Base-by-base conservation (phyloP, 768 basidiomycete species). In the Suillus luteus region DNA sequence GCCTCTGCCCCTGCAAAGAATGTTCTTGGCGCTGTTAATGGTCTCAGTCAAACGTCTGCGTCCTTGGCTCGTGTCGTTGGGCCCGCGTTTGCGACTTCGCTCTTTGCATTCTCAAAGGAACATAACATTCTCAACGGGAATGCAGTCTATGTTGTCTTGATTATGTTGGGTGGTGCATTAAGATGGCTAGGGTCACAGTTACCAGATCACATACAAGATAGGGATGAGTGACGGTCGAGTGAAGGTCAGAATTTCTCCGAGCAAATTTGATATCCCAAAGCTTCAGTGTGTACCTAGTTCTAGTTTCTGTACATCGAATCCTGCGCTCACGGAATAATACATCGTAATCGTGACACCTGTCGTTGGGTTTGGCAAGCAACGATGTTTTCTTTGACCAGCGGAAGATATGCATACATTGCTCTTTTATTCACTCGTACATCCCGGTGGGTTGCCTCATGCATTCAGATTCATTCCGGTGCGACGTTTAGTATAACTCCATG, bases 21-120 rank as follows among this genome's bases (percentile, higher is more conserved):
- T 10, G 79, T 82, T 0, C 77, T 91, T 14, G 89, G 90, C 8
- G 82, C 88, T 9, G 85, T 86, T 40, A 90, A 90, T 68, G 89
- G 88, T 3, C 70, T 84, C 37, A 74, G 79, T 57, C 83, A 83
- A 68, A 81, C 80, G 4, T 74, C 76, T 0, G 81, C 77, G 0
- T 80, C 82, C 6, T 75, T 81, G 22, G 77, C 80, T 0, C 77
- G 82, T 24, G 81, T 80, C 1, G 74, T 85, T 48, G 83, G 83
- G 15, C 85, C 85, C 1, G 80, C 79, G 0, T 60, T 81, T 57
- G 76, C 82, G 10, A 83, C 83, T 6, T 85, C 84, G 1, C 69
- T 83, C 55, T 85, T 84, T 63, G 82, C 85, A 2, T 73, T 80
- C 27, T 85, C 83, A 0, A 77, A 82, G 10, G 75, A 84, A 62